Evolutionary conservation across 805 yeast genomes (phyloP), one percentile per base, ranked within the genome.

Genomic region (Kuraishia borneana): DNA sequence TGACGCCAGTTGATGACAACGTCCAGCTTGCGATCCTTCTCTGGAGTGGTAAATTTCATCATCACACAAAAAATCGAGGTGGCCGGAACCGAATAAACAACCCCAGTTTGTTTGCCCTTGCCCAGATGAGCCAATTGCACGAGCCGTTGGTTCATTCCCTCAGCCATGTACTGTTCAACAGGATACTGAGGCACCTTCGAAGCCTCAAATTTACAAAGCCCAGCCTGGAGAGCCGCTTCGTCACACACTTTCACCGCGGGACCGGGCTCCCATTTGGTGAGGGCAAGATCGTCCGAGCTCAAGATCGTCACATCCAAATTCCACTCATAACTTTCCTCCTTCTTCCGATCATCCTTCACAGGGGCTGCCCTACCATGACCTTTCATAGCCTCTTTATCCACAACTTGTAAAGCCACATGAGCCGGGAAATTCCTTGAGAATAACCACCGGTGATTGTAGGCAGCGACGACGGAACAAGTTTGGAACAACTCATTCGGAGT

Each of bases 1-100:
- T 55, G 61, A n/a, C 37, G 41, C 61, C 61, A 56, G 31, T 48
- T 53, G 19, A 53, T 45, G 14, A 32, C 33, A 13, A 50, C 45
- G 2, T 28, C 17, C 6, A 49, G 30, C 10, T 10, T 25, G 16
- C 28, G 25, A 10, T 29, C 34, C 13, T 36, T 34, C 1, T 45
- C 41, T 9, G 48, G 34, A 2, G 38, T 36, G 5, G 40, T 29
- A 14, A 49, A 38, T 5, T 33, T 35, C 35, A 54, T 44, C 14
- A 51, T 31, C 3, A 48, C 37, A 35, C 61, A 56, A 32, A 55
- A 56, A 26, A 48, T 38, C 5, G 45, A 43, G 4, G 55, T 41
- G 25, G 38, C 25, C 4, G 32, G 34, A 14, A 53, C 42, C 3
- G 40, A 28, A 31, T 44, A 51, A 3, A n/a, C 14, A 34, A 41